Base-by-base conservation (phyloP, 768 basidiomycete genomes). In the Trametes meyenii region DNA sequence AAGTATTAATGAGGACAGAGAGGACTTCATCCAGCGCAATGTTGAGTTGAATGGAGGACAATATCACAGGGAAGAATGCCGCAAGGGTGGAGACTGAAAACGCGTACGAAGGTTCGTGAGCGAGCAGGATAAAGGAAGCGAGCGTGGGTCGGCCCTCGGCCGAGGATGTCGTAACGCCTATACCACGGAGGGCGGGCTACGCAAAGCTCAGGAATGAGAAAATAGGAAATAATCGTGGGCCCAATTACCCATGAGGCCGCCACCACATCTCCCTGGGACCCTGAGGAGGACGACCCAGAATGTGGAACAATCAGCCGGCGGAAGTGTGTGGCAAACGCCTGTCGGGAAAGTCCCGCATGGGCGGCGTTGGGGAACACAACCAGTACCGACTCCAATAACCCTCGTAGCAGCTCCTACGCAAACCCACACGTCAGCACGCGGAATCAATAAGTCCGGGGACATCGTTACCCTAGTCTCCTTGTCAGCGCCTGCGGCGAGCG, bases 21-120 rank as follows among this genome's bases (percentile, higher is more conserved):
- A 91, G 73, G 1, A 82, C 74, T 67, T 88, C 86, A 64, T 89
- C 87, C 19, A 89, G 69, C 3, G 80, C 76, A 29, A 74, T 66
- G 64, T 84, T 85, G 6, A 79, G 71, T 67, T 86, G 83, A 21
- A 92, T 70, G 2, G 82, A 71, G 38, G 67, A 55, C 33, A 70
- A 26, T 23, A 72, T 35, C 5, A 60, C 39, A 1, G 69, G 66
- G 44, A 64, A 62, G 59, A 69, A 68, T 1, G 62, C 16, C 36
- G 58, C 40, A n/a, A 72, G 43, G 7, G n/a, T 50, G 1, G 66
- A 14, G 8, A 51, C 17, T 1, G 67, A 61, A 16, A 66, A 61
- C 12, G 51, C 40, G 49, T 63, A 59, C 2, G 58, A 43, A 4
- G 45, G 29, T 2, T 62, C 36, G 49, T 72, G 71, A 1, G 70